Base-by-base conservation (phyloP, 208 protist species). In the Acanthamoeba culbertsoni region DNA sequence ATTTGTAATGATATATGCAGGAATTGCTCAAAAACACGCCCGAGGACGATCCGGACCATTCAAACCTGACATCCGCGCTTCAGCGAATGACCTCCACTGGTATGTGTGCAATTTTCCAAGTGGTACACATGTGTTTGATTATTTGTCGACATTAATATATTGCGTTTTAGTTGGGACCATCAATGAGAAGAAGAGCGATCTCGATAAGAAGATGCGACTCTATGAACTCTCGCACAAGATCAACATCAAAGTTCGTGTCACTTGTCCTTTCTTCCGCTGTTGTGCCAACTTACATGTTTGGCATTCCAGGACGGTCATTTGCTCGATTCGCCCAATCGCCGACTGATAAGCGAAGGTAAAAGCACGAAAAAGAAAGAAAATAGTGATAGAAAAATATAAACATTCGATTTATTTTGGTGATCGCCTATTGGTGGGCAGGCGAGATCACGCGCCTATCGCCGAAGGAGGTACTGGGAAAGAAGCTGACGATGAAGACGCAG, bases 1-100 rank as follows among this genome's bases (percentile, higher is more conserved):
- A 28, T 18, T 0, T 0, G 28, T 8, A n/a, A 26, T 86, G n/a
- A 59, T 16, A 14, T 16, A 40, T 14, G 14, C 31, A 92, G 86
- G 62, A 93, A 33, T 35, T 93, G 42, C n/a, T 93, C 26, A 77
- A 93, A 35, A 53, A 93, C 59, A 93, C 88, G 35, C 62, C 88
- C 20, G 40, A 77, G 46, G 88, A 93, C n/a, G 62, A 93, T n/a
- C 57, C 53, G 18, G 86, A 92, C 33, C 42, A 77, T 18, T 26
- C 26, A n/a, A 59, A 92, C 33, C 86, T 92, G 14, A 77, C 12
- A 33, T 20, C 40, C 0, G 86, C 86, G 18, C 62, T 92, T 1
- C 33, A 89, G 79, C 45, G 79, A 6, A 89, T 89, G 71, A 82
- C 71, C 16, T 26, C 35, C 3, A 82, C 71, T 0, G 65, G 65